phyloP scores from a whole-genome alignment of 2,329 filamentous ascomycete species.

The Bipolaris cookei region DNA sequence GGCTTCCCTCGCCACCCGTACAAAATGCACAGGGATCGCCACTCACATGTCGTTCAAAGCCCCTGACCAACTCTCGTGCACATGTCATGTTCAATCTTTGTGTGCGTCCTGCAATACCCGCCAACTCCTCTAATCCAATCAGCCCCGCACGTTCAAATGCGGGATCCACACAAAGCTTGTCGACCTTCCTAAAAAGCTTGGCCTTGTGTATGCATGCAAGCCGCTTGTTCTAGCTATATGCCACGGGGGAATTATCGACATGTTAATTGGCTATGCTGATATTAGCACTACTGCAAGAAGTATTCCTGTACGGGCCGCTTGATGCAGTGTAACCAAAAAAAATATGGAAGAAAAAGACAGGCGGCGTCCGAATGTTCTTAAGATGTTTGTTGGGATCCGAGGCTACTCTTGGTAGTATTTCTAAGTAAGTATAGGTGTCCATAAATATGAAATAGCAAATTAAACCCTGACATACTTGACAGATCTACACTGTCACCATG shows the following conservation, averaged over 20 bases:
- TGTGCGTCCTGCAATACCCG: conserved; percentile 3
- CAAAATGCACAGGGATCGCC: background rate
- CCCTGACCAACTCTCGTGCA: background rate
- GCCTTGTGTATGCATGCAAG: background rate
- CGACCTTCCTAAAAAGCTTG: conserved; percentile 33
- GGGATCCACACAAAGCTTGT: conserved; percentile 21
- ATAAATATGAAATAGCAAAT: background rate
- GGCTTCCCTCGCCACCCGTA: background rate
- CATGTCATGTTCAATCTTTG: conserved; percentile 6
- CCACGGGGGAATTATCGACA: conserved; percentile 1
- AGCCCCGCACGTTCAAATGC: conserved; percentile 19
- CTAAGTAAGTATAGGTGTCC: background rate
- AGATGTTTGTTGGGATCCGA: background rate
- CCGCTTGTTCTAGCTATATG: background rate
- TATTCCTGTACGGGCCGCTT: background rate
- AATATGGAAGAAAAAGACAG: background rate
- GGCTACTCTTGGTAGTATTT: background rate
- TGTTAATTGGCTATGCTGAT: conserved; percentile 1
- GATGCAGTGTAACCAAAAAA: background rate
- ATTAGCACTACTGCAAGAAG: background rate
- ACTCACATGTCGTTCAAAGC: background rate
- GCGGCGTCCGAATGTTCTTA: background rate
- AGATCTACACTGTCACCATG: background rate
- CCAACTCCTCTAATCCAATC: conserved; percentile 18
- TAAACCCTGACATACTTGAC: background rate